Percentiles rank a stretch among this genome's conserved stretches.
phyloP scores from a whole-genome alignment of 139 green algal species.

The Monoraphidium neglectum region DNA sequence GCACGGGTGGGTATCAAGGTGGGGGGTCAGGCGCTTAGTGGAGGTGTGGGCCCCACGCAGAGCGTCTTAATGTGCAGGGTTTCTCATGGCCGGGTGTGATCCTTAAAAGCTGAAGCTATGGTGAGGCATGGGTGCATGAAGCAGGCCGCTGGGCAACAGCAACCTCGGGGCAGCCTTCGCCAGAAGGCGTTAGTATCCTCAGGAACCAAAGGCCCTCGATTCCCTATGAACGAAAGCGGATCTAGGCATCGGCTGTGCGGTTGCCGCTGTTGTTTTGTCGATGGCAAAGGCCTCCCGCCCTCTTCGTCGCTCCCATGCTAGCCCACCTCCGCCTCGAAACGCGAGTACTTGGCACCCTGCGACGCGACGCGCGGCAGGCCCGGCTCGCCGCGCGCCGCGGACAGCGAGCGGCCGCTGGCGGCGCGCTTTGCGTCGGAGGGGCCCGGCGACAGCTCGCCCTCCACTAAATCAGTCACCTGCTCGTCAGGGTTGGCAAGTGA shows the following conservation, averaged over 20 bases:
- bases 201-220: too few species aligned
- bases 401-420: background rate
- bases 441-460: constrained; percentile 59
- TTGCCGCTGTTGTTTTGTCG: too few species aligned
- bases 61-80: background rate
- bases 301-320: too few species aligned
- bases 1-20: background rate
- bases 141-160: background rate
- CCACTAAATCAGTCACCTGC: constrained; percentile 64
- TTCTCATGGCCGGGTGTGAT: background rate
- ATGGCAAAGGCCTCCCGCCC: too few species aligned
- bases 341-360: constrained; percentile 54
- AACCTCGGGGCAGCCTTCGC: too few species aligned
- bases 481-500: background rate
- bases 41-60: background rate
- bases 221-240: too few species aligned
- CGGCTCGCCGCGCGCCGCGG: background rate
- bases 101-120: background rate
- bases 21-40: background rate
- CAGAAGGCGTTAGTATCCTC: too few species aligned
- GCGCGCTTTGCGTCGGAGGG: constrained; percentile 9
- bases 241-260: too few species aligned
- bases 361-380: background rate
- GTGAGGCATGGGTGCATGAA: background rate
- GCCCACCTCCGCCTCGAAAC: constrained; percentile 77